Evolutionary conservation across 2,329 filamentous ascomycete species (phyloP), one percentile per base, ranked within the genome.

Genomic region (Coleophoma crateriformis): DNA sequence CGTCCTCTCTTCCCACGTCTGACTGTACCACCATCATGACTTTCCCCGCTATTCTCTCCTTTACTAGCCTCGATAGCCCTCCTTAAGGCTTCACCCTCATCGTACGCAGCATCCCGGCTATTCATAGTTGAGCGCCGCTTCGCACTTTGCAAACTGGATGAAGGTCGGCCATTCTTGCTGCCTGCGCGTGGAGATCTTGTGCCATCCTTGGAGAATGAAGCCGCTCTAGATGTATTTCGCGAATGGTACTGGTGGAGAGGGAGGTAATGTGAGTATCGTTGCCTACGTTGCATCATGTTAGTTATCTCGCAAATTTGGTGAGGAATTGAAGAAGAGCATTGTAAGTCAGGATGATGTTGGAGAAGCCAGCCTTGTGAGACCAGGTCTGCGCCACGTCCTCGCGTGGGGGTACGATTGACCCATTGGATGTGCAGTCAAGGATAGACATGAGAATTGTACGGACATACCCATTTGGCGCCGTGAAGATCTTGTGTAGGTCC

Each of bases 41-140:
- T 64, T 50, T 65, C 64, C 17, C 56, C 55, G 51, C 55, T 62
- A 47, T 65, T 66, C 50, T 95, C 89, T 63, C 88, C 85, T 70
- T 91, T 96, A 73, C 94, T 99, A 54, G 95, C 91, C 67, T 97
- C 92, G 59, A 99, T 90, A 32, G 92, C 94, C 58, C 88, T 82
- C 48, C 90, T 82, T 37, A 99, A 69, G 61, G 91, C 85, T 66
- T 95, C 90, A 60, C 95, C 91, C 68, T 99, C 94, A 57, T 97
- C 91, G 61, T 97, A 97, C 19, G 90, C 92, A 39, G 92, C 91
- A 67, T 90, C 87, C 54, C 92, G 84, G 66, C 94, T 99, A 64
- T 97, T 96, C 90, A 97, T 96, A 7, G 94, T 99, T 17, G 90
- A 96, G 27, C 94, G 82, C 52, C 94, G 82, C 67, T 96, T 97